Conservation (phyloP, 2,329 filamentous ascomycete genomes). For the Colletotrichum tofieldiae region DNA sequence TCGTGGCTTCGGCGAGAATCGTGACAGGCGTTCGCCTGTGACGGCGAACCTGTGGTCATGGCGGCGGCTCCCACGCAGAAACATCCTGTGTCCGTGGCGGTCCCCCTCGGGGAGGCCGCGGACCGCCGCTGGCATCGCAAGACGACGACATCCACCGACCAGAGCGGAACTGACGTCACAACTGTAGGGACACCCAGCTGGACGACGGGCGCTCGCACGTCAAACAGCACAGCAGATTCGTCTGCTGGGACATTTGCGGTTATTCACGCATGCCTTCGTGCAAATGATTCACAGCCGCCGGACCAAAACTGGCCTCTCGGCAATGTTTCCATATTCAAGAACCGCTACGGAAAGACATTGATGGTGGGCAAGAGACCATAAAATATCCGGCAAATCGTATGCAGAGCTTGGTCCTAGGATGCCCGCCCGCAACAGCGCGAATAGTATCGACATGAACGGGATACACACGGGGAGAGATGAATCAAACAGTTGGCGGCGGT, state of each 20-base stretch:
- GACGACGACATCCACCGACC: not conserved
- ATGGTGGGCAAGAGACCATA: slow-evolving; percentile 53
- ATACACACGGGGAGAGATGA: slow-evolving; percentile 6
- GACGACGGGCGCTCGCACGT: not conserved
- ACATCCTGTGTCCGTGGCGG: not conserved
- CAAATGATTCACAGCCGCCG: not conserved
- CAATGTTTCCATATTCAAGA: slow-evolving; percentile 47
- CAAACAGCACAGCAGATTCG: not conserved
- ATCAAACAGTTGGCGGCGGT: not conserved
- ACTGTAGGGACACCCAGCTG: too few relatives aligned
- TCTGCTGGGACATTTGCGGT: not conserved
- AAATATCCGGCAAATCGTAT: slow-evolving; percentile 44
- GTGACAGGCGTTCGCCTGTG: not conserved
- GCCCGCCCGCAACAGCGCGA: not conserved
- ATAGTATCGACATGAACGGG: not conserved
- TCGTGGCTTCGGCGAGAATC: not conserved
- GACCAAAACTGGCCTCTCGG: slow-evolving; percentile 59
- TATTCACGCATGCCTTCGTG: too few relatives aligned
- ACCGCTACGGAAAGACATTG: slow-evolving; percentile 48
- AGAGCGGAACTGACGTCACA: not conserved
- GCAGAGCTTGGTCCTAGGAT: not conserved
- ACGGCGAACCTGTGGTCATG: not conserved
- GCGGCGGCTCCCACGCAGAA: not conserved
- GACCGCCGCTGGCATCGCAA: not conserved
- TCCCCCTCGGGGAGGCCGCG: not conserved